These are phyloP conservation scores for Pelargonium nanum DNA, from an alignment of 345 rosid genomes.

Conservation along the genomic window DNA sequence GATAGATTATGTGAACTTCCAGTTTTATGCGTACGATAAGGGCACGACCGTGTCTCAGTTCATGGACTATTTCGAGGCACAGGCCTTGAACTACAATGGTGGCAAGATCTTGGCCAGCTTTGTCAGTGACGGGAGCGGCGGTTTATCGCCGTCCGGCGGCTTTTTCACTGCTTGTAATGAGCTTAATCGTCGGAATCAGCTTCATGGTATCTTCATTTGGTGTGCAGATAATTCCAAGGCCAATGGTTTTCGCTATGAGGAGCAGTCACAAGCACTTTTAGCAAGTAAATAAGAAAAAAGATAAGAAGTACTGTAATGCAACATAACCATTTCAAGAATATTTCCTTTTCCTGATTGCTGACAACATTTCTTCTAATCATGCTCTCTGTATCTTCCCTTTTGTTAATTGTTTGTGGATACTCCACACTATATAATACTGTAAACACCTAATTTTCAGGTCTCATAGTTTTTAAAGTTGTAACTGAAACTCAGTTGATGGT, in stretches of 20 bases:
- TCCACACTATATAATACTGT: too few relatives aligned
- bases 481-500: too few relatives aligned
- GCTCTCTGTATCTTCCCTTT: too few relatives aligned
- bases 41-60: conserved; percentile 14
- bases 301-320: too few relatives aligned
- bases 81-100: conserved; percentile 10
- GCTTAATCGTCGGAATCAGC: conserved; percentile 13
- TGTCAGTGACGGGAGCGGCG: conserved; percentile 11
- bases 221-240: conserved; percentile 18
- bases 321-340: too few relatives aligned
- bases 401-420: too few relatives aligned
- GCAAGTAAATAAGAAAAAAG: too few relatives aligned
- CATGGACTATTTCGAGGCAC: conserved; percentile 11
- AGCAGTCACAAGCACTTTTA: conserved; percentile 14
- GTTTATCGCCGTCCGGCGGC: conserved; percentile 10
- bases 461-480: too few relatives aligned
- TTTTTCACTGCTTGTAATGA: conserved; percentile 16
- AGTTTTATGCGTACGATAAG: conserved; percentile 16
- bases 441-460: too few relatives aligned
- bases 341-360: too few relatives aligned
- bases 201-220: conserved; percentile 18
- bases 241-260: conserved; percentile 15
- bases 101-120: conserved; percentile 19
- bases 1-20: conserved; percentile 19
- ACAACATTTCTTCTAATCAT: too few relatives aligned